These are phyloP conservation scores for Talaromyces atroroseus DNA, from an alignment of 2,329 filamentous ascomycete species.

Conservation along the genomic window DNA sequence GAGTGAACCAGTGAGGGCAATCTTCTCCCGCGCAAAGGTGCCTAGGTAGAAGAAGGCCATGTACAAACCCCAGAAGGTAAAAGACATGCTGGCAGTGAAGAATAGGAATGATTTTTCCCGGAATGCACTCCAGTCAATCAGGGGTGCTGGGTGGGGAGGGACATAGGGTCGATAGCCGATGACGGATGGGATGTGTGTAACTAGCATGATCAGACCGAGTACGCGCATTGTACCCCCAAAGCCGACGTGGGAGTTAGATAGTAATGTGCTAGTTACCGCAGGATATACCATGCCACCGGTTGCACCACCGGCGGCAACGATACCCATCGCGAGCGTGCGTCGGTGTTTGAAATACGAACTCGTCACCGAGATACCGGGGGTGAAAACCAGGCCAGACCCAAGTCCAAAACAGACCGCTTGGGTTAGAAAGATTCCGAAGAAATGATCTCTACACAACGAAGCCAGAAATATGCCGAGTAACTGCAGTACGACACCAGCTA, in stretches of 20 bases:
- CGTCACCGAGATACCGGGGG: constrained; percentile 35
- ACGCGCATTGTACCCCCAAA: constrained; percentile 12
- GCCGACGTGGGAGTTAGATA: constrained; percentile 9
- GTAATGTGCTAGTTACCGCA: constrained; percentile 36
- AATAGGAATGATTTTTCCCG: constrained; percentile 9
- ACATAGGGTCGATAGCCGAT: constrained; percentile 12
- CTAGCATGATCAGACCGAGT: constrained; percentile 12
- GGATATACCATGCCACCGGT: constrained; percentile 44
- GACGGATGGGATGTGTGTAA: constrained; percentile 7
- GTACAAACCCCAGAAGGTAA: constrained; percentile 12
- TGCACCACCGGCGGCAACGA: constrained; percentile 34
- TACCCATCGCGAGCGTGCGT: constrained; percentile 34
- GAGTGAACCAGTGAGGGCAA: constrained; percentile 5
- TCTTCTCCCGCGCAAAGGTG: constrained; percentile 9
- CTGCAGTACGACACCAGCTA: constrained; percentile 27
- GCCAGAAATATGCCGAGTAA: constrained; percentile 44
- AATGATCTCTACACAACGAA: constrained; percentile 34
- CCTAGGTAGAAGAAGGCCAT: constrained; percentile 26
- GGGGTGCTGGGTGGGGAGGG: constrained; percentile 2
- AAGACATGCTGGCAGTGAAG: constrained; percentile 8
- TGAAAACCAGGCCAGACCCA: constrained; percentile 41
- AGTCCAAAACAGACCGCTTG: constrained; percentile 39
- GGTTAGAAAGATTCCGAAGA: constrained; percentile 47
- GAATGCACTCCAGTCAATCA: constrained; percentile 13
- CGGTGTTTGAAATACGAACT: constrained; percentile 40